These are phyloP conservation scores for Volutella citrinella DNA, from an alignment of 2,329 filamentous ascomycete species.

Conservation along the genomic window DNA sequence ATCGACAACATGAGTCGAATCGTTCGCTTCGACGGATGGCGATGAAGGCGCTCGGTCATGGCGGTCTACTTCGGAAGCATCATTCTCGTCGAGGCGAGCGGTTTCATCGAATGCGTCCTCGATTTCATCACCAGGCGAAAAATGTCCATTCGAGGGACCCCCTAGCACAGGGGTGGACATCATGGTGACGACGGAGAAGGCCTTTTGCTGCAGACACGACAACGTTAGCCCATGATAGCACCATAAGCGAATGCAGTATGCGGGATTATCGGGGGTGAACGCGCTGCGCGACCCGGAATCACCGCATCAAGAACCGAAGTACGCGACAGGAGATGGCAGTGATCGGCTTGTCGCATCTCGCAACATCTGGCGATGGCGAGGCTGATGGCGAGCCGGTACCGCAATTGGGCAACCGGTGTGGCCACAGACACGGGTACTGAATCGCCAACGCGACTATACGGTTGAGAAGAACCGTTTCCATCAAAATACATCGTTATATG, in stretches of 20 bases:
- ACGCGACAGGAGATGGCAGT: conserved; percentile 26
- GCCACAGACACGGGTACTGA: conserved; percentile 16
- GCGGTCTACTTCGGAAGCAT: conserved; percentile 70
- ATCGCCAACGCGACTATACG: conserved; percentile 27
- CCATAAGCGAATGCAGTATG: conserved; percentile 12
- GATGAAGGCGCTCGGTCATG: conserved; percentile 44
- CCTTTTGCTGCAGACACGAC: conserved; percentile 43
- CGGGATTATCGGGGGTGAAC: conserved; percentile 18
- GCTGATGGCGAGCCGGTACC: conserved; percentile 41
- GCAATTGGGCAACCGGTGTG: conserved; percentile 40
- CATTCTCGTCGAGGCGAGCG: conserved; percentile 55
- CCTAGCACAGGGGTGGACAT: conserved; percentile 62
- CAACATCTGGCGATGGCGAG: conserved; percentile 44
- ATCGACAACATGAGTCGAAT: conserved; percentile 37
- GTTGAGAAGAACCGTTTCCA: conserved; percentile 34
- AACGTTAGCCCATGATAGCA: conserved; percentile 31
- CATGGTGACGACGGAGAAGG: conserved; percentile 58
- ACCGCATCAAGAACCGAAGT: conserved; percentile 12
- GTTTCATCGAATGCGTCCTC: conserved; percentile 37
- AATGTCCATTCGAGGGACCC: conserved; percentile 65
- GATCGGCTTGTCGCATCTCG: conserved; percentile 42
- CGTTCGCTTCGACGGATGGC: conserved; percentile 41
- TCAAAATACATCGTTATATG: conserved; percentile 29
- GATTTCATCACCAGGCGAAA: conserved; percentile 51
- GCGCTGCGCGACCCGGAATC: conserved; percentile 28